Base-by-base conservation (phyloP, 805 yeast species). In the Candida silvicultrix region DNA sequence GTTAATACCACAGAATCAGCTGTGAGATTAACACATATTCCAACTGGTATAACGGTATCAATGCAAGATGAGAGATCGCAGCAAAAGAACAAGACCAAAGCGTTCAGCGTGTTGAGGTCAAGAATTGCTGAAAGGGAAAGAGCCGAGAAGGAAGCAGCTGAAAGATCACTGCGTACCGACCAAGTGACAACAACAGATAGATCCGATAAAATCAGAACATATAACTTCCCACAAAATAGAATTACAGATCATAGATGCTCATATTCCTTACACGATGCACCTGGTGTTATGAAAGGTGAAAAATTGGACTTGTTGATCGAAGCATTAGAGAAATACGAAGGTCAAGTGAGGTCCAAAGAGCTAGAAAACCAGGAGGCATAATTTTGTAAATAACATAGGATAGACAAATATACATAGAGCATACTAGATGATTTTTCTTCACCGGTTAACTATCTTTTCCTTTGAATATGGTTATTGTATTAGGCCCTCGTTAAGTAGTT, bases 1-100 rank as follows among this genome's bases (percentile, higher is more conserved):
- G 99, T 92, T 34, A 92, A 92, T 61, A 92, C 96, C 14, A 94
- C 98, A 0, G 98, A 92, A 60, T 89, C 97, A 1, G 99, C 99
- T 0, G 98, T 94, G 14, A 74, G 99, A 56, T 68, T 94, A 23
- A 89, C 92, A 1, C 99, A 94, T 67, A 70, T 85, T 15, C 97
- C 98, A 5, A 81, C 96, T 0, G 97, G 97, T 3, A 81, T 88
- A 36, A 81, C 80, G 5, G 97, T 94, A 2, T 75, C 81, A 42
- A 95, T 90, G 70, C 98, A 94, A 62, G 97, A 94, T 61, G 96
- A 89, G 59, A 70, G 99, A 51, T 90, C 97, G 1, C 99, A 94
- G 66, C 97, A 92, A 49, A 79, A 81, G 58, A 94, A 94, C 65
- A 90, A 88, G 62, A 97, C 96, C 15, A 88, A 86, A 59, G 99